phyloP scores from a whole-genome alignment of 129 eudicot genomes.

The Calendula officinalis region DNA sequence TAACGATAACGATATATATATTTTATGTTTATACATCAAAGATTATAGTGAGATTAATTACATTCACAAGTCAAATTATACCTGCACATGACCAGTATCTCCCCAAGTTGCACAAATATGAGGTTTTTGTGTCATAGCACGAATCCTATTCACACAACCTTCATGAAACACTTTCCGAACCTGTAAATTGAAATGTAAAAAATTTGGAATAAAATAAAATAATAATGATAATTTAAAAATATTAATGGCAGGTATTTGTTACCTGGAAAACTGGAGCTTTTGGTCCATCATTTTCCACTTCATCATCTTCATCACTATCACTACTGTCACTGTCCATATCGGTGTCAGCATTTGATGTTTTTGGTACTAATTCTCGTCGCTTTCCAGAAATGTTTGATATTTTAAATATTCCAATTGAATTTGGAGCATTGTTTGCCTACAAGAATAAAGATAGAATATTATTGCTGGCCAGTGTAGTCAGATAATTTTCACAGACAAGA shows the following conservation, averaged over 20 bases:
- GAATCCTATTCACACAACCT: constrained; percentile 80
- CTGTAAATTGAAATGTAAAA: constrained; percentile 37
- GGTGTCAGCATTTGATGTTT: constrained; percentile 47
- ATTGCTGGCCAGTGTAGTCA: background rate
- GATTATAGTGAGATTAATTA: no score
- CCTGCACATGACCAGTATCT: constrained; percentile 89
- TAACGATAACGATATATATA: background rate
- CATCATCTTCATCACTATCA: constrained; percentile 73
- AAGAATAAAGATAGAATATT: constrained; percentile 10
- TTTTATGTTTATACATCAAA: no score
- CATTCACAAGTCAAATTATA: constrained; percentile 1
- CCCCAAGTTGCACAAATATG: constrained; percentile 90
- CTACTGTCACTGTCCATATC: constrained; percentile 84
- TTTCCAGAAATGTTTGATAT: constrained; percentile 83
- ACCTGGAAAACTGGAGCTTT: constrained; percentile 76
- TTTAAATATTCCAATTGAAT: constrained; percentile 83
- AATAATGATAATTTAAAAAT: background rate
- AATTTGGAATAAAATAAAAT: background rate
- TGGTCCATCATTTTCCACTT: constrained; percentile 47
- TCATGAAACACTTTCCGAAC: constrained; percentile 75
- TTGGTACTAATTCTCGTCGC: constrained; percentile 71
- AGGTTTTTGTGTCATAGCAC: constrained; percentile 86
- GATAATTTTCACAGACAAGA: background rate
- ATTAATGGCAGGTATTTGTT: constrained; percentile 12
- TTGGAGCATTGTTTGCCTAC: constrained; percentile 75